These are phyloP conservation scores for Paratinospora sagittata DNA, from an alignment of 164 flowering plant species.

Conservation along the genomic window DNA sequence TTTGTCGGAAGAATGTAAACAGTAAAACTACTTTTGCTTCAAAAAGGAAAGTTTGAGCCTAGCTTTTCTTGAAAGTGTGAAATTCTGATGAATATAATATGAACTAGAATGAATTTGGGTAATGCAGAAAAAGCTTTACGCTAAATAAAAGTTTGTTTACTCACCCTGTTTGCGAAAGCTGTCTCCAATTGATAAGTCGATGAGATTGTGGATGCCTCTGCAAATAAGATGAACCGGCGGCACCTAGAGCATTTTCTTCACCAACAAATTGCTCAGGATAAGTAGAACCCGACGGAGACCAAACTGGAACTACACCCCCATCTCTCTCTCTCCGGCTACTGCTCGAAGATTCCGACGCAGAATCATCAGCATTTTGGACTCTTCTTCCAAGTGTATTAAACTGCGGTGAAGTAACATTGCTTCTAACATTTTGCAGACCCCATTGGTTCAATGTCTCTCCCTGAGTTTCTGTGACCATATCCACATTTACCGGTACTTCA, in stretches of 20 bases:
- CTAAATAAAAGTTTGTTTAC: constrained; percentile 3
- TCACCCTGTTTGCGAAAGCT: constrained; percentile 91
- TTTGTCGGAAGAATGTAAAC: too few relatives aligned
- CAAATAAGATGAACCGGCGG: constrained; percentile 62
- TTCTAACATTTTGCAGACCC: constrained; percentile 21
- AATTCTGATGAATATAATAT: not conserved
- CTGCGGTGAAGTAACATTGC: constrained; percentile 23
- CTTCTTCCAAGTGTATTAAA: constrained; percentile 26
- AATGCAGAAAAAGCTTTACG: constrained; percentile 1
- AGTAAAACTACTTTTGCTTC: not conserved
- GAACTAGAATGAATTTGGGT: not conserved
- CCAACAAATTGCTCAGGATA: constrained; percentile 57
- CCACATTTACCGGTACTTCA: constrained; percentile 62
- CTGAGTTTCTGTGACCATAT: constrained; percentile 28
- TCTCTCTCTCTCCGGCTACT: constrained; percentile 69
- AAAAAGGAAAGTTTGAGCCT: too few relatives aligned
- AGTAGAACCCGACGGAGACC: constrained; percentile 78
- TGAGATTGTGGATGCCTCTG: constrained; percentile 81
- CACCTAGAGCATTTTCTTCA: constrained; percentile 62
- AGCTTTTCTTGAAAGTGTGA: not conserved
- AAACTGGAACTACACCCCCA: constrained; percentile 87
- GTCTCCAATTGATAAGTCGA: constrained; percentile 64
- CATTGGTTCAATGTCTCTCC: constrained; percentile 27
- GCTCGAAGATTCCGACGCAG: constrained; percentile 74
- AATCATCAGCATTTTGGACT: constrained; percentile 44